phyloP scores from a whole-genome alignment of 768 basidiomycete genomes.

The Fistulinella prunicolor region DNA sequence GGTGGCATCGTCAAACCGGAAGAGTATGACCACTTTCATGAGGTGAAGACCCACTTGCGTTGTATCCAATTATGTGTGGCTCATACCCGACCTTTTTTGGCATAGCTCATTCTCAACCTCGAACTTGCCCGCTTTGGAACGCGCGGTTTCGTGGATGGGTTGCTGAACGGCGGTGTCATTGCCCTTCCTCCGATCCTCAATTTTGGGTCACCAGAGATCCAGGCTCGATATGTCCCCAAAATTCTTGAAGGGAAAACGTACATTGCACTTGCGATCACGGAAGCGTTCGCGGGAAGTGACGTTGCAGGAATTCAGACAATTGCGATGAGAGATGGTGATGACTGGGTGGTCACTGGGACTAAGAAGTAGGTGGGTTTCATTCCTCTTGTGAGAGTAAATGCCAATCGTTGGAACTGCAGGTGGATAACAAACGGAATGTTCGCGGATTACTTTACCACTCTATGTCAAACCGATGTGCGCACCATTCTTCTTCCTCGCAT shows the following conservation, averaged over 20 bases:
- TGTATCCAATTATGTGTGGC: neutral
- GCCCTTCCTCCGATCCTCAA: constrained; percentile 90
- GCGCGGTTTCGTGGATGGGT: constrained; percentile 84
- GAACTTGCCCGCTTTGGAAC: constrained; percentile 84
- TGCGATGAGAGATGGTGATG: constrained; percentile 79
- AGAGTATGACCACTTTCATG: constrained; percentile 93
- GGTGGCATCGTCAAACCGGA: constrained; percentile 79
- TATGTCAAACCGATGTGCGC: constrained; percentile 65
- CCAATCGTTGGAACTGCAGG: constrained; percentile 34
- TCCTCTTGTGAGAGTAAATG: neutral
- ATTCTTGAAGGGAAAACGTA: constrained; percentile 78
- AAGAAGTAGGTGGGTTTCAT: constrained; percentile 64
- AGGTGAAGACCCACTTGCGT: constrained; percentile 41
- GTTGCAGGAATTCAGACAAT: constrained; percentile 83
- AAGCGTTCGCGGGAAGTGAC: constrained; percentile 91
- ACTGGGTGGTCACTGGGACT: constrained; percentile 88
- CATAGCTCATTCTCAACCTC: constrained; percentile 70
- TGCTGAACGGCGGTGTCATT: constrained; percentile 79
- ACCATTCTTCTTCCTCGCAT: neutral
- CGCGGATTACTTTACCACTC: constrained; percentile 81
- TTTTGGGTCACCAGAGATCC: constrained; percentile 74
- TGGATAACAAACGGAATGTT: constrained; percentile 91
- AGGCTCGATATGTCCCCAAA: constrained; percentile 67
- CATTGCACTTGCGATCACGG: constrained; percentile 87
- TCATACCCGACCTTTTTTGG: neutral